phyloP scores from a whole-genome alignment of 2,329 filamentous ascomycete genomes.

The Pseudopyricularia cyperi region DNA sequence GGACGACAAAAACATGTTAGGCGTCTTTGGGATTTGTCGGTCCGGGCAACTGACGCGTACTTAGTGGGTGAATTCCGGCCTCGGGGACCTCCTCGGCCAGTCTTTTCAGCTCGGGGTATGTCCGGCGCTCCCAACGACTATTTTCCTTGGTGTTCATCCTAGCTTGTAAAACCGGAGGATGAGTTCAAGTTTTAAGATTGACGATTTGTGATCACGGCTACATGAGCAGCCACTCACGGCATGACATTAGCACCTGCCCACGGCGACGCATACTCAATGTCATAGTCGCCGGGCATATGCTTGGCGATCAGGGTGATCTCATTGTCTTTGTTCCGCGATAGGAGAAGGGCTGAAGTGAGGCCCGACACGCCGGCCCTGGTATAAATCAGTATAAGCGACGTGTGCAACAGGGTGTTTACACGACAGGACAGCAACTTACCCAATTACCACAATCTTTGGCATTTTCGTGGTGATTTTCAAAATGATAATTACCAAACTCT shows the following conservation, averaged over 20 bases:
- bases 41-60: slow-evolving; percentile 19
- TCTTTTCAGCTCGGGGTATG: slow-evolving; percentile 48
- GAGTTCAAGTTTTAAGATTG: background rate
- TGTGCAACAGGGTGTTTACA: background rate
- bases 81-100: slow-evolving; percentile 55
- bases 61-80: slow-evolving; percentile 69
- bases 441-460: slow-evolving; percentile 23
- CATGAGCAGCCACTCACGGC: slow-evolving; percentile 36
- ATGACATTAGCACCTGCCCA: slow-evolving; percentile 77
- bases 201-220: background rate
- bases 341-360: slow-evolving; percentile 34
- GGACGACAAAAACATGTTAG: background rate
- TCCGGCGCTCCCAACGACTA: slow-evolving; percentile 47
- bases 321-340: slow-evolving; percentile 30
- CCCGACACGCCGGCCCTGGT: slow-evolving; percentile 35
- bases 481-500: too few relatives aligned
- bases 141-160: slow-evolving; percentile 30
- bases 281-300: slow-evolving; percentile 88
- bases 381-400: background rate
- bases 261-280: slow-evolving; percentile 79
- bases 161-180: slow-evolving; percentile 4
- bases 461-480: slow-evolving; percentile 13
- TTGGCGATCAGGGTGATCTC: slow-evolving; percentile 41
- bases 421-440: slow-evolving; percentile 12
- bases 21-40: background rate